A percentile compares a stretch with the other conserved stretches of the same genome.
phyloP scores from a whole-genome alignment of 2,329 filamentous ascomycete genomes.

The Sphaerulina musiva region DNA sequence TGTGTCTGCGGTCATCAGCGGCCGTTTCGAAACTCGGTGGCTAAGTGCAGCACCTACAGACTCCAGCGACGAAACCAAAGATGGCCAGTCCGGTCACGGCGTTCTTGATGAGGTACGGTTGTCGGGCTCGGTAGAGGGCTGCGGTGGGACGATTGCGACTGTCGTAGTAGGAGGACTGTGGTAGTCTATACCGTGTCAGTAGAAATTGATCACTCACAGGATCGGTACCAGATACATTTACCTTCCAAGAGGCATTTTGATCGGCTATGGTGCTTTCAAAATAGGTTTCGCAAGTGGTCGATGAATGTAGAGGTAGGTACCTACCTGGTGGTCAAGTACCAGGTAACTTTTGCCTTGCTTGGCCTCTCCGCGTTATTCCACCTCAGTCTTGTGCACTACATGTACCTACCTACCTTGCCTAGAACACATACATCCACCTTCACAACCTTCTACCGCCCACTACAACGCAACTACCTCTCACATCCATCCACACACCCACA shows the following conservation, averaged over 20 bases:
- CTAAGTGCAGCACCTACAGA: constrained; percentile 60
- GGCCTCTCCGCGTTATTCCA: background rate
- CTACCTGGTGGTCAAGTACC: background rate
- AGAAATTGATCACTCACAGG: background rate
- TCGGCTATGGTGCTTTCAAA: background rate
- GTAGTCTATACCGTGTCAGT: constrained; percentile 36
- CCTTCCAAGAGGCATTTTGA: constrained; percentile 22
- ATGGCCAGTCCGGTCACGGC: constrained; percentile 71
- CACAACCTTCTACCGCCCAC: constrained; percentile 1
- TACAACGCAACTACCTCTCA: background rate
- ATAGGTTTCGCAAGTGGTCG: background rate
- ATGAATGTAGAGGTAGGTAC: background rate
- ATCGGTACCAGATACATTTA: constrained; percentile 1
- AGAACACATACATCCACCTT: background rate
- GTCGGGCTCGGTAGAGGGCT: constrained; percentile 82
- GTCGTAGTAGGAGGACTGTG: constrained; percentile 83
- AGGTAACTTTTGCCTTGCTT: background rate
- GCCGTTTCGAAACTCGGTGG: background rate
- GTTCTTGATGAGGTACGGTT: constrained; percentile 90
- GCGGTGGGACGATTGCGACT: constrained; percentile 76
- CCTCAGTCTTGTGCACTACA: background rate
- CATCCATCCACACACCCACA: background rate
- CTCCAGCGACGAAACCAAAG: constrained; percentile 66
- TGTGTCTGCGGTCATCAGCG: constrained; percentile 46
- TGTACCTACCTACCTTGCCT: too few species aligned